Evolutionary conservation across 768 basidiomycete genomes (phyloP).

Genomic region (Lyophyllum shimeji): DNA sequence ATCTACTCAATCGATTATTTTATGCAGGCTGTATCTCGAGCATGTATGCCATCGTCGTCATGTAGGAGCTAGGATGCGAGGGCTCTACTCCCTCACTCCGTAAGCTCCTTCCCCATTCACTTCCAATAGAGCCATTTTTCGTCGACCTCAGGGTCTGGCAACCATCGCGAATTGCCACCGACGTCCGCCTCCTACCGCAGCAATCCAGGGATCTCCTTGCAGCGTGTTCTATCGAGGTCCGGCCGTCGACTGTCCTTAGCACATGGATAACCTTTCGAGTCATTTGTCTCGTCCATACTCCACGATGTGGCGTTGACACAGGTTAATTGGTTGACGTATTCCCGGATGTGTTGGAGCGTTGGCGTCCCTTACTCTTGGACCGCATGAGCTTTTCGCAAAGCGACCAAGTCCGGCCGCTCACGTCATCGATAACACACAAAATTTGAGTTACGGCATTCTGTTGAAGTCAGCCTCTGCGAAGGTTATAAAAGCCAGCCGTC

Average conservation of each 20-base stretch:
- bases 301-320: constrained; percentile 5
- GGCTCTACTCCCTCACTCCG: too few relatives aligned
- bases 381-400: not conserved
- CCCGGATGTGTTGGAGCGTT: not conserved
- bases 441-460: not conserved
- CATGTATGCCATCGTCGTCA: not conserved
- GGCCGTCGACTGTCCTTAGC: not conserved
- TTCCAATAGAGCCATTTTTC: not conserved
- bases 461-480: constrained; percentile 6
- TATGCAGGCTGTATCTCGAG: not conserved
- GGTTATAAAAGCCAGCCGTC: constrained; percentile 7
- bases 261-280: not conserved
- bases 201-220: not conserved
- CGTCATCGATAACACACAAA: constrained; percentile 19
- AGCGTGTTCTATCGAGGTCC: not conserved
- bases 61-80: too few relatives aligned
- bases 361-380: not conserved
- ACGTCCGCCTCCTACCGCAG: not conserved
- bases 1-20: constrained; percentile 4
- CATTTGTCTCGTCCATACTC: not conserved
- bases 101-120: too few relatives aligned
- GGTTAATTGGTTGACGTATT: not conserved
- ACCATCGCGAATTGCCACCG: not conserved
- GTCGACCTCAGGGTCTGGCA: not conserved
- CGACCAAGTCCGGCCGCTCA: constrained; percentile 21